Conservation (phyloP, 2,329 filamentous ascomycete genomes). For the Rachicladosporium sp. region DNA sequence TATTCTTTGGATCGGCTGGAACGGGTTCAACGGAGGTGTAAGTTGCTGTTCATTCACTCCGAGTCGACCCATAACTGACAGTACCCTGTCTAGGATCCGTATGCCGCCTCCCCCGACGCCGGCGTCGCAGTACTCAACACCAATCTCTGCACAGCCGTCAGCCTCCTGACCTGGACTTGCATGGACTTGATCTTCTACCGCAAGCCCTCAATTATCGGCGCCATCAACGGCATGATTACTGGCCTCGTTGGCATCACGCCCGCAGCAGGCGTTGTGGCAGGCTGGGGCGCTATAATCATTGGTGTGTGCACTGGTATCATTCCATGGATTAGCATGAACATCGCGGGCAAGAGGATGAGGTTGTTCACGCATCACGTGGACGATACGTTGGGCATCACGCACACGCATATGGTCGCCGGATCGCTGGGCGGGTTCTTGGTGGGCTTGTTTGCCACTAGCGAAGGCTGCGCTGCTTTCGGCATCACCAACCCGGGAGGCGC, state of each 20-base stretch:
- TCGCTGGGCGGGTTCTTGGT: constrained; percentile 34
- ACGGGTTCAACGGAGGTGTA: constrained; percentile 39
- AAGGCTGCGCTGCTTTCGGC: constrained; percentile 36
- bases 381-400: constrained; percentile 39
- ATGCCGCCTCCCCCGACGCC: constrained; percentile 37
- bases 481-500: constrained; percentile 35
- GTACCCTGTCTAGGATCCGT: constrained; percentile 28
- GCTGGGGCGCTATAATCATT: constrained; percentile 40
- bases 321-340: constrained; percentile 40
- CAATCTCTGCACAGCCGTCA: constrained; percentile 38
- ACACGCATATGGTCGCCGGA: constrained; percentile 39
- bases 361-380: constrained; percentile 47
- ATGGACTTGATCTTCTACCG: constrained; percentile 36
- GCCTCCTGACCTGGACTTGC: constrained; percentile 34
- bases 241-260: constrained; percentile 42
- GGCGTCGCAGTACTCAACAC: constrained; percentile 41
- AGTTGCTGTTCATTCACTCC: not conserved
- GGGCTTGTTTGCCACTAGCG: constrained; percentile 35
- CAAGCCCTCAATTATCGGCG: constrained; percentile 39
- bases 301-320: constrained; percentile 33
- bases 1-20: constrained; percentile 42
- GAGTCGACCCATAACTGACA: not conserved
- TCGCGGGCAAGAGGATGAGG: constrained; percentile 34
- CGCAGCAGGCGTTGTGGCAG: constrained; percentile 38
- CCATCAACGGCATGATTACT: constrained; percentile 41